Base-by-base conservation (phyloP, 2,329 filamentous ascomycete species). In the Arthrobotrys sphaeroides region DNA sequence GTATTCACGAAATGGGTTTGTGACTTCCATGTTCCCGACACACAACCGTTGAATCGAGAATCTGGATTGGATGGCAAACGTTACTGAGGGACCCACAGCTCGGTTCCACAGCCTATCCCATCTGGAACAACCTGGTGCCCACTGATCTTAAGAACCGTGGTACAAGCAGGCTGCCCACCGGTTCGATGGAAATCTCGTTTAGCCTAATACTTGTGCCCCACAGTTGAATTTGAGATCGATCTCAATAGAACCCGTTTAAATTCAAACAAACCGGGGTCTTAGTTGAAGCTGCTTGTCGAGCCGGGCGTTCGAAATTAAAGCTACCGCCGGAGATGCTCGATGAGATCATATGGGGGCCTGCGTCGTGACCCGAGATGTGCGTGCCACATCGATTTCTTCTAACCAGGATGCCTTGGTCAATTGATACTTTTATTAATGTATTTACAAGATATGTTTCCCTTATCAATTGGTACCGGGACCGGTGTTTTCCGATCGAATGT, bases 61-160 rank as follows among this genome's bases (percentile, higher is more conserved):
- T 36, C 28, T 16, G 22, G 51, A 55, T 55, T 31, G 18, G 18
- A 38, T 13, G 51, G 16, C 18, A 22, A 38, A 38, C 31, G 51
- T 55, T 55, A 55, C 24, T 55, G 24, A 38, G 51, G 55, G 57
- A 61, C 57, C 57, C 36, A 61, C 40, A 24, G 26, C 6, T 12
- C 6, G 24, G 57, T 43, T 61, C 45, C 57, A 61, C 57, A 20
- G 47, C 57, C 40, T 26, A 61, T 61, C 33, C 57, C 38, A 47
- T 31, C 40, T 47, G 57, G 57, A 61, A 61, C 38, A 6, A 61
- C 7, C 40, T 61, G 40, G 36, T 18, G n/a, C 18, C 16, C 31
- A 38, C 38, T 1, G 51, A 24, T 22, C 51, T 16, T 6, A 5
- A 18, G 12, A 18, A 10, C 3, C 3, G 53, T 59, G 20, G 53